Percentiles rank a stretch among this genome's conserved stretches.
Evolutionary conservation across 768 basidiomycete species (phyloP).

Genomic region (Panaeolus papilionaceus): DNA sequence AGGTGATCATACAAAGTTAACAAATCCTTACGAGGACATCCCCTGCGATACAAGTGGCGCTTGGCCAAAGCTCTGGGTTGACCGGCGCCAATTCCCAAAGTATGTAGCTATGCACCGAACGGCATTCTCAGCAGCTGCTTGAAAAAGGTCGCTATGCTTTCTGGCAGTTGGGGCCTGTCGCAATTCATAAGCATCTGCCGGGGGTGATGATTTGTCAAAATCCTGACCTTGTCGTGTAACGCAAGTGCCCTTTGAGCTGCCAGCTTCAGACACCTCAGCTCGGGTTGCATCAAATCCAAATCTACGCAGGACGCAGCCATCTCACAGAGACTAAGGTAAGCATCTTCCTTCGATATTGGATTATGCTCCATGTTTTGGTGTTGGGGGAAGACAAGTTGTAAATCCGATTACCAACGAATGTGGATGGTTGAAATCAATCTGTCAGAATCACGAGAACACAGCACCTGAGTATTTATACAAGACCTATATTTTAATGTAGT

Average conservation of each 20-base stretch:
- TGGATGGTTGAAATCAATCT: background rate
- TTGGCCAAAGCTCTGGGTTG: background rate
- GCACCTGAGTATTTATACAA: background rate
- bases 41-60: background rate
- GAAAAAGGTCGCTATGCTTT: background rate
- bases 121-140: background rate
- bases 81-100: conserved; percentile 1
- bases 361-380: background rate
- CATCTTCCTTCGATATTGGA: background rate
- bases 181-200: background rate
- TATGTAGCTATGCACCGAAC: background rate
- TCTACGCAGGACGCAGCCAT: background rate
- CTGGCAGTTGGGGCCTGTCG: background rate
- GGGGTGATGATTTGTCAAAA: background rate
- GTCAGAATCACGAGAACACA: background rate
- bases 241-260: background rate
- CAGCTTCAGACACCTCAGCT: background rate
- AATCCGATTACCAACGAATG: background rate
- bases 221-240: background rate
- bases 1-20: background rate
- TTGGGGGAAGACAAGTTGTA: background rate
- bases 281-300: background rate
- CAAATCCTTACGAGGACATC: background rate
- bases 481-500: too few relatives aligned
- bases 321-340: background rate